phyloP scores from a whole-genome alignment of 225 moss, liverwort and hornwort genomes.

The Marchantia paleacea region DNA sequence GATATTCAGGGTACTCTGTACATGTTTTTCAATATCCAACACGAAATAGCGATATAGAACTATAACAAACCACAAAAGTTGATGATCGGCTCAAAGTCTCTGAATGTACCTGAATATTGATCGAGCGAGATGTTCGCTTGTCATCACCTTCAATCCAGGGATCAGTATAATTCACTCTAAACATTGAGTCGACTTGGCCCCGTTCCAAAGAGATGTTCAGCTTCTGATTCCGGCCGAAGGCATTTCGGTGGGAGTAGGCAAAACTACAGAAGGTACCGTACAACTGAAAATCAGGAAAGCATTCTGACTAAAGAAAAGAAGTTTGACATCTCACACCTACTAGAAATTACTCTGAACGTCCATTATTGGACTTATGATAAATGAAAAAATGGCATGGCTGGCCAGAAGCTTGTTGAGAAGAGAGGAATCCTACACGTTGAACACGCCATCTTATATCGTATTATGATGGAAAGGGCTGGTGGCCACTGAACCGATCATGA shows the following conservation, averaged over 20 bases:
- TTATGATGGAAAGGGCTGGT: background rate
- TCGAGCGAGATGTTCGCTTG: slow-evolving; percentile 87
- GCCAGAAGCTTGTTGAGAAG: no score
- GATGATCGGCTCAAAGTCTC: background rate
- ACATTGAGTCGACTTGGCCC: slow-evolving; percentile 99
- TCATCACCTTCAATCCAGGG: slow-evolving; percentile 99
- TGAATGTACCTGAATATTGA: slow-evolving; percentile 78
- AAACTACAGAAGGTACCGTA: slow-evolving; percentile 56
- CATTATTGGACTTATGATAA: no score
- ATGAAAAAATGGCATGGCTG: no score
- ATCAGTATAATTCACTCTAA: slow-evolving; percentile 93
- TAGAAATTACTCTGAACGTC: no score
- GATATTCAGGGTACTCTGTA: background rate
- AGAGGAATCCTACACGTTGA: no score
- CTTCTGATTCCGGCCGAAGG: slow-evolving; percentile 99
- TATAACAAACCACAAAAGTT: background rate
- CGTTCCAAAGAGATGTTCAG: slow-evolving; percentile 92
- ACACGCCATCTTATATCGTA: background rate
- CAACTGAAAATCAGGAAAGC: background rate
- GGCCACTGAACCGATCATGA: background rate
- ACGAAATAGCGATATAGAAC: background rate
- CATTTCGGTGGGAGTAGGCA: slow-evolving; percentile 98
- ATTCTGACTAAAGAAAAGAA: background rate
- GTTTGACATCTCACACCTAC: no score
- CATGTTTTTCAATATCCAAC: background rate